Conservation (phyloP, 2,329 filamentous ascomycete genomes). For the Capronia coronata region DNA sequence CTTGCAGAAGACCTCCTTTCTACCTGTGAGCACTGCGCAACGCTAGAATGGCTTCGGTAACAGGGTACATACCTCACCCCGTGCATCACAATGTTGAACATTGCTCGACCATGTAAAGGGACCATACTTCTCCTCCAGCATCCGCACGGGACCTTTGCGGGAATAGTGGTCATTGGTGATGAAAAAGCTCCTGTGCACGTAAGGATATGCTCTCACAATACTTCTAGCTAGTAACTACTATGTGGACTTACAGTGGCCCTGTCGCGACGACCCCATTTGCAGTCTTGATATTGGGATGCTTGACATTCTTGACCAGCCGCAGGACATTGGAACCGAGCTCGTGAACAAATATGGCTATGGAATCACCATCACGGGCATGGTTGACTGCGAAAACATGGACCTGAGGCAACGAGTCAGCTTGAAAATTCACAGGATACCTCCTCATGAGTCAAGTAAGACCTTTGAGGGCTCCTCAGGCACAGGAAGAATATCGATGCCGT, state of each 20-base stretch:
- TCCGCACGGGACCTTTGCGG: constrained; percentile 7
- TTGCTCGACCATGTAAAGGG: constrained; percentile 16
- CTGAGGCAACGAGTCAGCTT: constrained; percentile 1
- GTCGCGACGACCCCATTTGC: constrained; percentile 19
- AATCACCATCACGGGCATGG: constrained; percentile 21
- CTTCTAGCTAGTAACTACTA: too few relatives aligned
- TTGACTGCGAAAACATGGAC: constrained; percentile 24
- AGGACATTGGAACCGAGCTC: constrained; percentile 14
- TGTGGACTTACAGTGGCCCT: constrained; percentile 8
- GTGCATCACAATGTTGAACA: constrained; percentile 16
- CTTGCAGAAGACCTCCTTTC: constrained; percentile 15
- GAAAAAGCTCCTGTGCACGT: constrained; percentile 13
- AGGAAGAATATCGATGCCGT: constrained; percentile 20
- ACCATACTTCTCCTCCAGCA: constrained; percentile 13
- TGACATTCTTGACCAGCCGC: constrained; percentile 21
- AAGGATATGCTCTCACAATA: too few relatives aligned
- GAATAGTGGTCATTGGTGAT: constrained; percentile 20
- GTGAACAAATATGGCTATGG: constrained; percentile 19
- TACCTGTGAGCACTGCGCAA: background rate
- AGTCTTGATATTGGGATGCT: constrained; percentile 21
- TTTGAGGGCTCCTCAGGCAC: constrained; percentile 14
- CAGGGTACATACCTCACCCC: constrained; percentile 2
- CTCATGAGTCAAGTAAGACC: background rate
- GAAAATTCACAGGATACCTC: background rate
- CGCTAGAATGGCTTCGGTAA: background rate